A percentile compares a stretch with the other conserved stretches of the same genome.
Conservation (phyloP, 176 grass and related monocot genomes). For the Tuctoria greenei region DNA sequence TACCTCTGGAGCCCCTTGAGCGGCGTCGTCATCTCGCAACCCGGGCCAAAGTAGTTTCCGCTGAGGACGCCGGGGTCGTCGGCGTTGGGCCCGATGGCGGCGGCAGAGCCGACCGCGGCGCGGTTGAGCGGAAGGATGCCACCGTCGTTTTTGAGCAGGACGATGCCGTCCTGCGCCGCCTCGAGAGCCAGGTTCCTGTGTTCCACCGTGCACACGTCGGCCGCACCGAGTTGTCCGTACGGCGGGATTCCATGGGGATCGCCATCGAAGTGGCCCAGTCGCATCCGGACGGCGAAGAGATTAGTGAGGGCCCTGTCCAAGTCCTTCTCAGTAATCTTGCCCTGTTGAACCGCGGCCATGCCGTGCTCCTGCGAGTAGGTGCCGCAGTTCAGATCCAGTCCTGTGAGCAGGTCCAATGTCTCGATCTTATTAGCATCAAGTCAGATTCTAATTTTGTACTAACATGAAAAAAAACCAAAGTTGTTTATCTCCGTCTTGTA, state of each 20-base stretch:
- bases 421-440: too few species aligned
- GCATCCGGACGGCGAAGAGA: constrained; percentile 62
- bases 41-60: constrained; percentile 70
- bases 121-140: constrained; percentile 44
- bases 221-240: constrained; percentile 47
- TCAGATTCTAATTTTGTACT: too few species aligned
- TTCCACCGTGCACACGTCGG: constrained; percentile 46
- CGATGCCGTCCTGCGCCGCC: constrained; percentile 69
- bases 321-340: constrained; percentile 53
- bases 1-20: constrained; percentile 40
- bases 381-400: constrained; percentile 73
- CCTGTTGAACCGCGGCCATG: constrained; percentile 42
- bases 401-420: constrained; percentile 28
- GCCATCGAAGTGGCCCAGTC: constrained; percentile 74
- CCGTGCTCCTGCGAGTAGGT: constrained; percentile 50
- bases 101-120: constrained; percentile 17
- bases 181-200: constrained; percentile 60
- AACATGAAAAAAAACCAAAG: not conserved
- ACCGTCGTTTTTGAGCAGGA: constrained; percentile 68
- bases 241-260: constrained; percentile 28
- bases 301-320: constrained; percentile 57
- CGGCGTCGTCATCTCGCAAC: constrained; percentile 51
- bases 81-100: constrained; percentile 61
- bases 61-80: constrained; percentile 39
- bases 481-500: too few species aligned